phyloP scores from a whole-genome alignment of 2,329 filamentous ascomycete species.

The Clonostachys solani region DNA sequence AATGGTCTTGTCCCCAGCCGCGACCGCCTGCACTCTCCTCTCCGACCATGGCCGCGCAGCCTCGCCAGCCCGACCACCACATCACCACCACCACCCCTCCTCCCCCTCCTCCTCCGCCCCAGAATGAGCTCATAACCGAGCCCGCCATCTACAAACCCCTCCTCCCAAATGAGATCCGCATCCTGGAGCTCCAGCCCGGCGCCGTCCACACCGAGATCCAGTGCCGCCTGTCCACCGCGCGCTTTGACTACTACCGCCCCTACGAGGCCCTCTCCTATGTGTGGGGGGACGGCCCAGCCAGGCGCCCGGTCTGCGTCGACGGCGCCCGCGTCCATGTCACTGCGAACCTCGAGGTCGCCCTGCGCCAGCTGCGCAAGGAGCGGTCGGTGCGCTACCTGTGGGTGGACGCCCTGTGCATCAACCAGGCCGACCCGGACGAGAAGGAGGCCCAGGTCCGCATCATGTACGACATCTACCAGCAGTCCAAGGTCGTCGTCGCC shows the following conservation, averaged over 20 bases:
- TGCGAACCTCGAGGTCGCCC: not conserved
- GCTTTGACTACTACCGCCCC: not conserved
- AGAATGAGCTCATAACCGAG: no score
- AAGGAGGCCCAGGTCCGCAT: not conserved
- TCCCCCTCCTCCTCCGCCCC: no score
- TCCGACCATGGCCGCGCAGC: no score
- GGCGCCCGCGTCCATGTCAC: not conserved
- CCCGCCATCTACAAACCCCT: not conserved
- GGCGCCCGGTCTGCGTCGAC: not conserved
- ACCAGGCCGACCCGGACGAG: not conserved
- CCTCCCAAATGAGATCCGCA: not conserved
- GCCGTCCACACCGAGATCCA: not conserved
- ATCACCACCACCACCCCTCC: no score
- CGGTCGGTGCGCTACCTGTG: not conserved
- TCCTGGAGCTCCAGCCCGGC: not conserved
- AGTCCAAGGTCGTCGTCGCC: not conserved
- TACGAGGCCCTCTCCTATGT: not conserved
- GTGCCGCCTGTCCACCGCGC: not conserved
- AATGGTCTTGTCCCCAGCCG: no score
- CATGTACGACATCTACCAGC: slow-evolving; percentile 1
- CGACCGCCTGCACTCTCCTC: no score
- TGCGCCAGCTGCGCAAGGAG: not conserved
- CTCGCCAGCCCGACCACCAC: no score
- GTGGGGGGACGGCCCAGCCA: not conserved
- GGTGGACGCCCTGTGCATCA: not conserved